A percentile compares a stretch with the other conserved stretches of the same genome.
These are phyloP conservation scores for Fusarium austroafricanum DNA, from an alignment of 2,329 filamentous ascomycete species.

Conservation along the genomic window DNA sequence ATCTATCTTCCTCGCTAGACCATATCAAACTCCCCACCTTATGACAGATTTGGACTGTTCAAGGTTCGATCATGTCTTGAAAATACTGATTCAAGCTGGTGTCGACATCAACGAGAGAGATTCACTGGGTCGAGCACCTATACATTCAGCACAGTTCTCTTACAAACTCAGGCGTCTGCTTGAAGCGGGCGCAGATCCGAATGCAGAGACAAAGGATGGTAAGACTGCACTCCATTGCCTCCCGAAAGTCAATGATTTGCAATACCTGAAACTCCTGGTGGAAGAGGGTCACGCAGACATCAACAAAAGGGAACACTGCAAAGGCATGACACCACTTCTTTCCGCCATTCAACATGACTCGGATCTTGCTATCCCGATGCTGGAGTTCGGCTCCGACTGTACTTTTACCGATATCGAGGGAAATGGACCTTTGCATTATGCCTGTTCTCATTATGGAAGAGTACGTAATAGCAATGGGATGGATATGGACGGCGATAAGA, in stretches of 20 bases:
- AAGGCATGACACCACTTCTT: conserved; percentile 43
- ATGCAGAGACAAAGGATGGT: conserved; percentile 27
- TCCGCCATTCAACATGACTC: background rate
- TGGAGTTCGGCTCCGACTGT: conserved; percentile 36
- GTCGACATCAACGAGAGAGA: conserved; percentile 37
- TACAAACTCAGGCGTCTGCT: conserved; percentile 31
- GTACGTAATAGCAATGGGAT: too few relatives aligned
- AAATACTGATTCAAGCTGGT: conserved; percentile 40
- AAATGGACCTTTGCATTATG: conserved; percentile 37
- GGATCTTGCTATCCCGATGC: conserved; percentile 14
- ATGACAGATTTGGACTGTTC: background rate
- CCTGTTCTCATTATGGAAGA: background rate
- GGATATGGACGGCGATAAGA: background rate
- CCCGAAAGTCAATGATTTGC: conserved; percentile 1
- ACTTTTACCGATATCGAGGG: conserved; percentile 33
- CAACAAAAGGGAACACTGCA: conserved; percentile 27
- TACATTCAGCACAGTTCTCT: conserved; percentile 32
- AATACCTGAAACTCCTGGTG: conserved; percentile 40
- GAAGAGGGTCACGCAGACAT: conserved; percentile 41
- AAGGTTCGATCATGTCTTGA: conserved; percentile 18
- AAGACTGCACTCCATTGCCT: conserved; percentile 27
- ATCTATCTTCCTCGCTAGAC: background rate
- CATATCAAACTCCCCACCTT: too few relatives aligned
- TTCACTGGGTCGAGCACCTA: conserved; percentile 20
- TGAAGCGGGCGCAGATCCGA: conserved; percentile 41